Evolutionary conservation across 306 rosid species (phyloP).

Genomic region (Begonia loranthoides): DNA sequence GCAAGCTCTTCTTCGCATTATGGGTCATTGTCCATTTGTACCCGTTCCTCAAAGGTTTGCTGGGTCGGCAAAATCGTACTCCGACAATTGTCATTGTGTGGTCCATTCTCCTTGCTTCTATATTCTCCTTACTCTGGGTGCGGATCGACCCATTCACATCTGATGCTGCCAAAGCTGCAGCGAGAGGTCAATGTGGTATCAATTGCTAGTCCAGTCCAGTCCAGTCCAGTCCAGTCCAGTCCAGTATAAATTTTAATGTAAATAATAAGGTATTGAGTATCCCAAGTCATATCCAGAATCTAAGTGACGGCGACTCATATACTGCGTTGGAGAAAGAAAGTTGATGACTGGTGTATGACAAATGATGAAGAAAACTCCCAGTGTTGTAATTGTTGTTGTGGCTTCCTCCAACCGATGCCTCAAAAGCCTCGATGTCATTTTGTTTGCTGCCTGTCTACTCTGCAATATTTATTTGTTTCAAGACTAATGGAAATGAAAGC

Average conservation of each 20-base stretch:
- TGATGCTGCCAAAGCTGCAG: conserved; percentile 20
- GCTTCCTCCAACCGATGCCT: no score
- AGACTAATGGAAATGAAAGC: no score
- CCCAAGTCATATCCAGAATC: conserved; percentile 12
- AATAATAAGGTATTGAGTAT: conserved; percentile 27
- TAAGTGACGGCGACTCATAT: no score
- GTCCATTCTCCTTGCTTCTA: conserved; percentile 85
- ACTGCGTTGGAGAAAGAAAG: no score
- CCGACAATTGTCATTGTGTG: conserved; percentile 88
- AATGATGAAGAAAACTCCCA: background rate
- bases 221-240: conserved; percentile 7
- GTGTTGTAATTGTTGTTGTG: no score
- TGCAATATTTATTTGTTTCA: no score
- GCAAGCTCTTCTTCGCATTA: conserved; percentile 68
- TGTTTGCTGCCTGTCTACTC: no score
- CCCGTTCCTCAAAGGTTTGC: conserved; percentile 90
- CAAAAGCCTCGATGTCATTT: no score
- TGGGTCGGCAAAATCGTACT: conserved; percentile 81
- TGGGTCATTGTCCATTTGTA: conserved; percentile 94
- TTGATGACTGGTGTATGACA: background rate
- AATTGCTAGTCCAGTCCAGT: conserved; percentile 28
- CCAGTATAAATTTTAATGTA: conserved; percentile 10
- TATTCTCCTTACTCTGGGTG: conserved; percentile 86
- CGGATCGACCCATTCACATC: conserved; percentile 76
- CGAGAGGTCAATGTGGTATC: conserved; percentile 69